A percentile compares a stretch with the other conserved stretches of the same genome.
Conservation (phyloP, 441 rosid species). For the Mallotus japonicus region DNA sequence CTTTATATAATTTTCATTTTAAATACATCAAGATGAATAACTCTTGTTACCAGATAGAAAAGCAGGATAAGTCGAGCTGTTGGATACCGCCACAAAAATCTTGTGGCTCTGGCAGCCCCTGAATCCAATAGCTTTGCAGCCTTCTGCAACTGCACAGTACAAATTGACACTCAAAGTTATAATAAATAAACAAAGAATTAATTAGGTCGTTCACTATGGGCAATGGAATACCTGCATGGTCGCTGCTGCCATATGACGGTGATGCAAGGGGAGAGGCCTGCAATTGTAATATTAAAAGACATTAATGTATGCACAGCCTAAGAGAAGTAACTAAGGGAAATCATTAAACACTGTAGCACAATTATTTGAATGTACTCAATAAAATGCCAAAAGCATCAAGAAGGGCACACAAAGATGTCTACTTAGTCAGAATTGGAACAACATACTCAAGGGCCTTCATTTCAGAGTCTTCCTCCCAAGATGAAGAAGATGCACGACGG, state of each 20-base stretch:
- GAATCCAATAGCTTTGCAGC: conserved; percentile 90
- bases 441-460: conserved; percentile 93
- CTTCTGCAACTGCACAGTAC: conserved; percentile 68
- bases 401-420: not conserved
- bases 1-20: not conserved
- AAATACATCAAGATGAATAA: conserved; percentile 7
- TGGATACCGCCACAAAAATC: conserved; percentile 99
- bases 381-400: conserved; percentile 23
- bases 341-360: not conserved
- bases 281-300: conserved; percentile 25
- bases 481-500: conserved; percentile 63
- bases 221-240: conserved; percentile 62
- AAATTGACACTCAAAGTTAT: conserved; percentile 24
- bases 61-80: conserved; percentile 75
- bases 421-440: conserved; percentile 14
- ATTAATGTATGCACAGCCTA: not conserved
- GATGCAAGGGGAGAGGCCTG: conserved; percentile 97
- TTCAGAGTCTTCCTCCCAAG: conserved; percentile 96
- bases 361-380: not conserved
- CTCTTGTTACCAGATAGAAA: conserved; percentile 71
- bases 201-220: not conserved
- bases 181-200: conserved; percentile 6
- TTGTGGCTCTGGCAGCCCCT: conserved; percentile 93
- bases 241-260: conserved; percentile 81
- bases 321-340: conserved; percentile 7